Evolutionary conservation across 306 rosid genomes (phyloP), one percentile per base, ranked within the genome.

Genomic region (Ammopiptanthus mongolicus): DNA sequence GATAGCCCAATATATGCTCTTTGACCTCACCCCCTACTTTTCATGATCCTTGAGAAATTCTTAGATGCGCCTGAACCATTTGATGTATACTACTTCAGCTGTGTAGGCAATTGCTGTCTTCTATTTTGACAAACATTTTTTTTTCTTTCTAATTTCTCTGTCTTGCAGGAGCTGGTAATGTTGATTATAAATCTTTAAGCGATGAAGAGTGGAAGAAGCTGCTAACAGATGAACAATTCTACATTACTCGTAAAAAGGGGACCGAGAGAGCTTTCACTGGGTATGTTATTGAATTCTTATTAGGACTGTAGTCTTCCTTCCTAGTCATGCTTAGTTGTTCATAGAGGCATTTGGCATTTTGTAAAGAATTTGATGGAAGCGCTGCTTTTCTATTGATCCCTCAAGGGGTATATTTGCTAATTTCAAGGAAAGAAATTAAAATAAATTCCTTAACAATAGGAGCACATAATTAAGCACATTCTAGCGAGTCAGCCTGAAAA

Each of bases 241-340:
- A 84, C 72, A 18, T 94, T 75, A 87, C 97, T 72, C 96, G 98
- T 58, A 75, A 88, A 78, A 94, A 90, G 81, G 98, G 98, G 50
- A 94, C 98, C 6, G 98, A 94, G 76, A 91, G 98, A 83, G 97
- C 98, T 61, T 94, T 94, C 73, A 87, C 88, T 13, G 98, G 98
- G 98, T 93, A 87, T 59, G 80, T 68, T 76, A 50, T n/a, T 69
- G 34, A 29, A 56, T 70, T 18, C 53, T 8, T 48, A 53, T 22
- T 51, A 22, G 9, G 7, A 23, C 44, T 39, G 51, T 46, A 65
- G 18, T 15, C 28, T 25, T 25, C 28, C 69, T 74, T 33, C 23
- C 5, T 44, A 28, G 21, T 63, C 29, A 19, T 23, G 42, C 50
- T 18, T 64, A 52, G 55, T 57, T 67, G 36, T 33, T 33, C 10